Percentiles rank a stretch among this genome's conserved stretches.
Conservation (phyloP, 2,329 filamentous ascomycete genomes). For the Sphaerulina vaccinii region DNA sequence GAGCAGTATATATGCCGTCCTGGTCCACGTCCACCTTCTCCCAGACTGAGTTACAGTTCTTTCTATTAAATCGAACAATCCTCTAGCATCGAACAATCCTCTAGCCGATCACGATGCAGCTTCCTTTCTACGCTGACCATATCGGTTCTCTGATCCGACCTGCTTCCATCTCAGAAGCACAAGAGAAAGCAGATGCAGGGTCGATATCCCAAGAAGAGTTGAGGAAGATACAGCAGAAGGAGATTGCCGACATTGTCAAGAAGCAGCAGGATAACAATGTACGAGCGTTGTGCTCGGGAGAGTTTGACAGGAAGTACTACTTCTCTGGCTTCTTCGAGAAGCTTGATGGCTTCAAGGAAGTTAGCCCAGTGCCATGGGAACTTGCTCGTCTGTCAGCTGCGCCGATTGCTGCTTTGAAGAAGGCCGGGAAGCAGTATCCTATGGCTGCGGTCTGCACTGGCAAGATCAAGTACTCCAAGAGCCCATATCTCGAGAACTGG, state of each 20-base stretch:
- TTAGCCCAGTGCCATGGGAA: constrained; percentile 40
- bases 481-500: constrained; percentile 41
- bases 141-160: constrained; percentile 71
- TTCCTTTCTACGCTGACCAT: constrained; percentile 71
- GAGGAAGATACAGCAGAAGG: constrained; percentile 60
- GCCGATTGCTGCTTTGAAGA: constrained; percentile 40
- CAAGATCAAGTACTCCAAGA: constrained; percentile 39
- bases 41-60: background rate
- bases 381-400: constrained; percentile 38
- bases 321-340: constrained; percentile 43
- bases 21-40: background rate
- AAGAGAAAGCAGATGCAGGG: constrained; percentile 58
- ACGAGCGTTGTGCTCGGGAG: constrained; percentile 65
- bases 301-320: constrained; percentile 54
- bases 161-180: constrained; percentile 58
- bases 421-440: constrained; percentile 41
- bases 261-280: constrained; percentile 64
- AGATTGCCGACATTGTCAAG: constrained; percentile 64
- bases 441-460: constrained; percentile 40
- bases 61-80: background rate
- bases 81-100: no score
- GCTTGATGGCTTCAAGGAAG: constrained; percentile 40
- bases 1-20: background rate
- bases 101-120: constrained; percentile 34
- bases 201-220: constrained; percentile 57